Evolutionary conservation across 805 yeast species (phyloP), one percentile per base, ranked within the genome.

Genomic region (Candida tallmaniae): DNA sequence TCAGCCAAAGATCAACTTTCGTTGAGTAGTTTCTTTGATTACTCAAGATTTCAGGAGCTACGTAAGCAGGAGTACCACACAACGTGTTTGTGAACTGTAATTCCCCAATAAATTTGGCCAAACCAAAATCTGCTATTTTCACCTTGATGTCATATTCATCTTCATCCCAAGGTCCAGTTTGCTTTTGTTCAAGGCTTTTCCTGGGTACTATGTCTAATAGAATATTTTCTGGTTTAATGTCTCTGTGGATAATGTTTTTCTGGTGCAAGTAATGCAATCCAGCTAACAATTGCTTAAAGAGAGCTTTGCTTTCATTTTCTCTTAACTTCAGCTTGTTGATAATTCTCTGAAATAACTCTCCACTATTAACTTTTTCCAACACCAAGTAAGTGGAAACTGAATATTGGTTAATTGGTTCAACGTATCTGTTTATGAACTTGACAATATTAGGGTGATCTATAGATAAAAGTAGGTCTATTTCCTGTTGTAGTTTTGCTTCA

Each of bases 61-160:
- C 93, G 50, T 84, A 84, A 0, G 90, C 87, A 0, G 94, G 94
- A 0, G 94, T 84, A 2, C 94, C 94, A 59, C 94, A 84, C 26
- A 84, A 56, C 0, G 94, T 84, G 46, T 78, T 78, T 7, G 94
- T 82, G 51, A 82, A 82, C 40, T 78, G 74, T 42, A 76, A 59
- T 46, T 81, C 87, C 5, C 90, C 90, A 28, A 83, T 72, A 44
- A 74, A 74, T 51, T 76, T 76, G 3, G 81, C 81, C 27, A 76
- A 55, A 0, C 96, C 96, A 58, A 84, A 84, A 58, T 84, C 94
- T 1, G 90, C 93, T 32, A 84, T 81, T 50, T 84, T 84, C 7
- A 84, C 87, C 39, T 60, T 60, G 6, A 83, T 72, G 40, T 78
- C 78, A 16, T 70, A 56, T 56, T 83, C 89, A 36, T 73, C 62